phyloP scores from a whole-genome alignment of 1,284 basidiomycete species.

The Bjerkandera adusta region DNA sequence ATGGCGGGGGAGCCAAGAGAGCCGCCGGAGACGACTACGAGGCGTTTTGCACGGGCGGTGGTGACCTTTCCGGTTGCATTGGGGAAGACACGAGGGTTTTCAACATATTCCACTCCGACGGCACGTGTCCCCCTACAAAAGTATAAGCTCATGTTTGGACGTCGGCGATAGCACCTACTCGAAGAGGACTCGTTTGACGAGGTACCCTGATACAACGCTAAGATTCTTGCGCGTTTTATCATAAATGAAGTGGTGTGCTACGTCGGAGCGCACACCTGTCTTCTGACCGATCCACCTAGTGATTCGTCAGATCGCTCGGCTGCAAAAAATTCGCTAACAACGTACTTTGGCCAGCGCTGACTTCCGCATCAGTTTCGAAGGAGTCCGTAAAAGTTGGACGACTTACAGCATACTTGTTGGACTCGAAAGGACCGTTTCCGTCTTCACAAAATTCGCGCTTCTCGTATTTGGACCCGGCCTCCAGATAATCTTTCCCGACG shows the following conservation, averaged over 20 bases:
- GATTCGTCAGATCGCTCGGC: too few relatives aligned
- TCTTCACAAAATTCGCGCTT: constrained; percentile 21
- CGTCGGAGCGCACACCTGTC: constrained; percentile 56
- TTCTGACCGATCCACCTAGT: constrained; percentile 45
- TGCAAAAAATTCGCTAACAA: too few relatives aligned
- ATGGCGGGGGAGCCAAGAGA: constrained; percentile 55
- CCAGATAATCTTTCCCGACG: constrained; percentile 23
- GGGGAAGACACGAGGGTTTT: constrained; percentile 32
- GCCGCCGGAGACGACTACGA: constrained; percentile 50
- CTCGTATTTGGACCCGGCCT: constrained; percentile 17
- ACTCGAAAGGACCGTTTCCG: constrained; percentile 23
- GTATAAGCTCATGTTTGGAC: background rate
- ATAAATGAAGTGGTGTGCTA: constrained; percentile 58
- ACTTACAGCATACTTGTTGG: constrained; percentile 29
- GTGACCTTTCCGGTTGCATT: constrained; percentile 20
- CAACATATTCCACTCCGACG: constrained; percentile 53
- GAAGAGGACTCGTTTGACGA: constrained; percentile 29
- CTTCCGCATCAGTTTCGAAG: too few relatives aligned
- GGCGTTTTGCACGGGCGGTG: constrained; percentile 37
- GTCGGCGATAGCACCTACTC: constrained; percentile 16
- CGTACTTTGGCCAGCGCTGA: constrained; percentile 25
- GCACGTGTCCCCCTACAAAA: constrained; percentile 44
- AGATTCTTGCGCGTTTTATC: constrained; percentile 33
- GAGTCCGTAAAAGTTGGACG: too few relatives aligned
- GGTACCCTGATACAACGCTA: constrained; percentile 22